Evolutionary conservation across 306 rosid genomes (phyloP), one percentile per base, ranked within the genome.

Genomic region (Hippophae rhamnoides): DNA sequence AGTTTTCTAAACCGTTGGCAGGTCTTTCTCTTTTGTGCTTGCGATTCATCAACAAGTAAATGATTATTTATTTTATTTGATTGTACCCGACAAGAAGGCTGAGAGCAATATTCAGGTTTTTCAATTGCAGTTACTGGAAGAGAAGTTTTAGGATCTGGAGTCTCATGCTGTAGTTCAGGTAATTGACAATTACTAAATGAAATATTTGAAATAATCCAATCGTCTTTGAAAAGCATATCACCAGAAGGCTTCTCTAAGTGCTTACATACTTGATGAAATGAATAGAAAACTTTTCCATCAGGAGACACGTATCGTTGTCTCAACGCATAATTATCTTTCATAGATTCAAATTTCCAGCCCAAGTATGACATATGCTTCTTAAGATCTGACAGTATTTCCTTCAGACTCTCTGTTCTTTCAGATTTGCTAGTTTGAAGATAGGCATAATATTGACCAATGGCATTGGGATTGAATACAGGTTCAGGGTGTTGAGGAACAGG

Each of bases 291-390:
- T 64, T 54, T 73, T n/a, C 63, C 68, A 50, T 60, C 52, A 31
- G 86, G 96, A 0, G 76, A 56, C 47, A 9, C 68, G 52, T 80
- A 88, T 64, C 71, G 68, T 47, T 76, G 47, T 66, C 52, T 60
- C 54, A 14, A 25, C 3, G 27, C 10, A 31, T 52, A 1, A 31
- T 5, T 40, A 43, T 11, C 57, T 40, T n/a, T 0, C 27, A 57
- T 56, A 49, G 57, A 66, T 27, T 84, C 84, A 66, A 85, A 73
- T 72, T 80, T 64, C 94, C 96, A 87, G 56, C 95, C 95, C 58
- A 81, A 73, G 67, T 65, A 71, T n/a, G 47, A 66, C 75, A 87
- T 79, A 79, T 87, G 90, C 54, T 73, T 75, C 56, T 40, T 63
- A 43, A 67, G 64, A 58, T 71, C 50, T 13, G 63, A 62, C 27